These are phyloP conservation scores for Neofusicoccum laricinum DNA, from an alignment of 2,329 filamentous ascomycete species.

Conservation along the genomic window DNA sequence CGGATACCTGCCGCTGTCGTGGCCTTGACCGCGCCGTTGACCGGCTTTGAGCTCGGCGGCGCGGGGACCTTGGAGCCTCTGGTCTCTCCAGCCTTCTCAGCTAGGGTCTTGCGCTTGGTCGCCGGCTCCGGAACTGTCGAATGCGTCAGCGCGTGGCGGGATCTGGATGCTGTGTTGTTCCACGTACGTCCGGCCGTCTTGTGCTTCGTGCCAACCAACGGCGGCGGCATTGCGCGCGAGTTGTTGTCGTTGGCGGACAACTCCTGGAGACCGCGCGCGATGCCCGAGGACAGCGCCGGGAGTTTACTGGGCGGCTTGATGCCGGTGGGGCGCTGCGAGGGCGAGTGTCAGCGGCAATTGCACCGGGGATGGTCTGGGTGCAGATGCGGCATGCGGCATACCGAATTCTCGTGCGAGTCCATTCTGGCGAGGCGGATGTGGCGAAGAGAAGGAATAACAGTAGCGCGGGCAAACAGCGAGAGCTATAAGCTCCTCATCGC, in stretches of 20 bases:
- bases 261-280: constrained; percentile 42
- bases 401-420: constrained; percentile 15
- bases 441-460: constrained; percentile 11
- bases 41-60: constrained; percentile 42
- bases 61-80: constrained; percentile 38
- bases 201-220: constrained; percentile 47
- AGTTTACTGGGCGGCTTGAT: constrained; percentile 35
- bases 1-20: constrained; percentile 41
- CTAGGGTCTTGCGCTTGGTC: constrained; percentile 51
- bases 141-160: constrained; percentile 22
- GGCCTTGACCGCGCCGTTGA: constrained; percentile 43
- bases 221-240: constrained; percentile 45
- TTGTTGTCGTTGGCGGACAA: constrained; percentile 54
- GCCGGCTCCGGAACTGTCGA: constrained; percentile 45
- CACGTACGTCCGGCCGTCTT: constrained; percentile 50
- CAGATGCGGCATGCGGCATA: background rate
- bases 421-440: constrained; percentile 3
- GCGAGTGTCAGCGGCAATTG: background rate
- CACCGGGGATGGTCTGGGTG: background rate
- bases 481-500: constrained; percentile 16
- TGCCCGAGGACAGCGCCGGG: constrained; percentile 25
- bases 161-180: constrained; percentile 25
- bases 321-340: constrained; percentile 23
- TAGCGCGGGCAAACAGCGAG: constrained; percentile 8
- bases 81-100: constrained; percentile 46